These are phyloP conservation scores for Bolboschoenus planiculmis DNA, from an alignment of 176 grass and related monocot species.

Conservation along the genomic window DNA sequence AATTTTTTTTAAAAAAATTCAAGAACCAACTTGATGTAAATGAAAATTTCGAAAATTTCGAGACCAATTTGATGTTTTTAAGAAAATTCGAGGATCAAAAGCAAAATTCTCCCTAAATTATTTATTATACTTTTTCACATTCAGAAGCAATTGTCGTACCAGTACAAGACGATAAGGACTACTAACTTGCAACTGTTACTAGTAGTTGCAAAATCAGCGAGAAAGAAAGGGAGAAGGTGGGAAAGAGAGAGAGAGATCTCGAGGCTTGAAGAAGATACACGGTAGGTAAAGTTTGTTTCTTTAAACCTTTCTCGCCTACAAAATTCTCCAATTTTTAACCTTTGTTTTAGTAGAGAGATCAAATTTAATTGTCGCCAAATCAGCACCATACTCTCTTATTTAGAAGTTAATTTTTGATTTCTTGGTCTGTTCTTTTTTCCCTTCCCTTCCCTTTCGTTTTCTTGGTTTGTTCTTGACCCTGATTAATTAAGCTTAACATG, in stretches of 20 bases:
- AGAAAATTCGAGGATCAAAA: too few relatives aligned
- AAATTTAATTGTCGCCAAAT: not conserved
- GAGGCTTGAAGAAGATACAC: slow-evolving; percentile 3
- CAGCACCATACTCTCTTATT: not conserved
- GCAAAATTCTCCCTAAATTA: too few relatives aligned
- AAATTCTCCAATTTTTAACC: not conserved
- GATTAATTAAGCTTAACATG: not conserved
- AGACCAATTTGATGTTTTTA: too few relatives aligned
- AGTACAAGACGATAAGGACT: not conserved
- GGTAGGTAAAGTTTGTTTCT: not conserved
- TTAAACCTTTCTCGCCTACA: not conserved
- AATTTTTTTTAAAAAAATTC: too few relatives aligned
- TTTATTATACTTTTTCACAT: not conserved
- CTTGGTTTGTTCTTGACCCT: not conserved
- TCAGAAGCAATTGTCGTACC: not conserved
- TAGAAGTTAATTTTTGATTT: not conserved
- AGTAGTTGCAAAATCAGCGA: not conserved
- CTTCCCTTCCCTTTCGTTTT: not conserved
- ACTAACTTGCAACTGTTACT: not conserved
- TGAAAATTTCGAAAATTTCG: too few relatives aligned
- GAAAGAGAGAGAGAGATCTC: not conserved
- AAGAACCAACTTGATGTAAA: too few relatives aligned
- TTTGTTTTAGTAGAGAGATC: not conserved
- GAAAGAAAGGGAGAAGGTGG: not conserved
- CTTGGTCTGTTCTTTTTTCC: not conserved